Evolutionary conservation across 768 basidiomycete genomes (phyloP).

Genomic region (Chlorophyllum brunneum): DNA sequence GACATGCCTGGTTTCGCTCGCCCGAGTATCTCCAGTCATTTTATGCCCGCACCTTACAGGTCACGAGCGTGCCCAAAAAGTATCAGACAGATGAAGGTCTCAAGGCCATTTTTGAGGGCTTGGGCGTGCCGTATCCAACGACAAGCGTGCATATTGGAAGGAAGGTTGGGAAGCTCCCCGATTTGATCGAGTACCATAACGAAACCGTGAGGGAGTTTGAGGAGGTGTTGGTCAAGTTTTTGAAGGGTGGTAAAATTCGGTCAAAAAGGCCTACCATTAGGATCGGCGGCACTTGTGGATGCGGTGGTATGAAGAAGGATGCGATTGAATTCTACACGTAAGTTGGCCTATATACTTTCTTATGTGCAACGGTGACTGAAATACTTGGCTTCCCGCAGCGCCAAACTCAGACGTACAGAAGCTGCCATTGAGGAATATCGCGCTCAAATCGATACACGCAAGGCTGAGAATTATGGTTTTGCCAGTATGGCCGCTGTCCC

Average conservation of each 20-base stretch:
- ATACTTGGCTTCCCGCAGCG: constrained; percentile 26
- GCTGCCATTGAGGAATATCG: constrained; percentile 71
- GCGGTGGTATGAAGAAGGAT: constrained; percentile 82
- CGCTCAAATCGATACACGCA: constrained; percentile 63
- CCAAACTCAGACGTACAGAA: constrained; percentile 64
- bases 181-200: constrained; percentile 90
- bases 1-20: constrained; percentile 85
- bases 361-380: not conserved
- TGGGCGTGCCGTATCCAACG: constrained; percentile 84
- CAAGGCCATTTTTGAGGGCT: constrained; percentile 63
- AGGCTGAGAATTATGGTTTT: constrained; percentile 88
- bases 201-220: constrained; percentile 93
- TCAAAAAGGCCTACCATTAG: constrained; percentile 79
- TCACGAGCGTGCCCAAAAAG: constrained; percentile 76
- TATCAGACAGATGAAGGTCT: constrained; percentile 85
- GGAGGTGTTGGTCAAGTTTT: constrained; percentile 81
- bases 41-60: constrained; percentile 88
- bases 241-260: constrained; percentile 77
- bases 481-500: constrained; percentile 87
- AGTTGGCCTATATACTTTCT: constrained; percentile 24
- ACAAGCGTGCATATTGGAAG: constrained; percentile 89
- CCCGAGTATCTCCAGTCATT: constrained; percentile 87
- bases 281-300: constrained; percentile 75
- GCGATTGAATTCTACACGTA: constrained; percentile 94
- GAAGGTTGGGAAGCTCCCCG: constrained; percentile 82